Percentiles rank a stretch among this genome's conserved stretches.
These are phyloP conservation scores for Rhodomyrtus psidioides DNA, from an alignment of 441 rosid species.

Conservation along the genomic window DNA sequence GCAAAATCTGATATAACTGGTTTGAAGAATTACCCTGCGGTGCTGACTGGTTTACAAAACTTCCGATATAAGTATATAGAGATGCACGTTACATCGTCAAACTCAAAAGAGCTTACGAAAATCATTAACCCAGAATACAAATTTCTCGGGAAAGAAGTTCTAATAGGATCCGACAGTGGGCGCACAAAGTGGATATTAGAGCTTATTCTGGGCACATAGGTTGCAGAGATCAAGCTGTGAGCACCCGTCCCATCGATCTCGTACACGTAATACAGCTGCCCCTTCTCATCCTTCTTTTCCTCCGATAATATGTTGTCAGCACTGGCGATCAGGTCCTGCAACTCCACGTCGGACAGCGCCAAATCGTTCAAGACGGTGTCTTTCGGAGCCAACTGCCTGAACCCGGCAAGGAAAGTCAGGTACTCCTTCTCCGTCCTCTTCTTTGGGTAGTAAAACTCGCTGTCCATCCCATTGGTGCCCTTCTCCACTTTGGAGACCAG, in stretches of 20 bases:
- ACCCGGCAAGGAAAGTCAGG: conserved; percentile 67
- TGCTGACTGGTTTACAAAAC: not conserved
- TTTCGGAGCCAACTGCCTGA: conserved; percentile 67
- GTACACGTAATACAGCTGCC: conserved; percentile 69
- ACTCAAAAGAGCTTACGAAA: not conserved
- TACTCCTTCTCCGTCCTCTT: conserved; percentile 75
- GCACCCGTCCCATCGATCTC: conserved; percentile 70
- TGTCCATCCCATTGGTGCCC: conserved; percentile 93
- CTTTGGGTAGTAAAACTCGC: conserved; percentile 87
- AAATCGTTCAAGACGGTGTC: conserved; percentile 63
- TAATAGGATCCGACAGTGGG: conserved; percentile 33
- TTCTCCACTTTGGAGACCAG: conserved; percentile 86
- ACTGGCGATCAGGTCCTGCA: conserved; percentile 72
- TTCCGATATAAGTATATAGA: not conserved
- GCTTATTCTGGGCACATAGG: conserved; percentile 81
- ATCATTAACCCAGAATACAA: not conserved
- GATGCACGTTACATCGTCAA: not conserved
- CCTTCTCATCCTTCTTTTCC: conserved; percentile 63
- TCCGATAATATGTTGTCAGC: conserved; percentile 57
- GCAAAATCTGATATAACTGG: not conserved
- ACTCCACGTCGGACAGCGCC: conserved; percentile 71
- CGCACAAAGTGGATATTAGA: conserved; percentile 92
- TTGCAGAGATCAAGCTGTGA: conserved; percentile 78
- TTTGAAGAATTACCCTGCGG: not conserved
- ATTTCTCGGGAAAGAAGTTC: not conserved